These are phyloP conservation scores for Aspergillus sojae DNA, from an alignment of 2,329 filamentous ascomycete species.

Conservation along the genomic window DNA sequence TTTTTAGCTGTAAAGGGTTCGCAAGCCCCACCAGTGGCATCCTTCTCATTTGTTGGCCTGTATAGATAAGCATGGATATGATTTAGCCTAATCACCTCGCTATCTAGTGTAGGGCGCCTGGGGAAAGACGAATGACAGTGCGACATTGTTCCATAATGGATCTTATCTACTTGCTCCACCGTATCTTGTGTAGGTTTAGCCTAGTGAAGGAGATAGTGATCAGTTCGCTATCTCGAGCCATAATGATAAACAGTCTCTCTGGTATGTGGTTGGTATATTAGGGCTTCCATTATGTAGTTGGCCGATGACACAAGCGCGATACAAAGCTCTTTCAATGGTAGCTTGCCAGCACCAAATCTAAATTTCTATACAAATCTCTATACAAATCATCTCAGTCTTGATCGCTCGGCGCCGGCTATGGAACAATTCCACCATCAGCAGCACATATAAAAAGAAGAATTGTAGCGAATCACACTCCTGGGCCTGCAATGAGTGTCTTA, in stretches of 20 bases:
- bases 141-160: not conserved
- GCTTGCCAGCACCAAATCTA: no score
- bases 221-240: not conserved
- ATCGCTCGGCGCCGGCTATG: not conserved
- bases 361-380: not conserved
- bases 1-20: not conserved
- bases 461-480: not conserved
- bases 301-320: not conserved
- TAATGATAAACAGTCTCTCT: no score
- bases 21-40: not conserved
- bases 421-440: not conserved
- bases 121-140: not conserved
- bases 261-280: no score
- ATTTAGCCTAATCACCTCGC: no score
- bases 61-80: not conserved
- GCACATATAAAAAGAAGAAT: no score
- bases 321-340: not conserved
- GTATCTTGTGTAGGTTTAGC: not conserved
- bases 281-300: not conserved
- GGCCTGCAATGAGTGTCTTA: conserved; percentile 16
- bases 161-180: not conserved
- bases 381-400: no score
- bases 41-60: not conserved
- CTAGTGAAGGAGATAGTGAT: not conserved
- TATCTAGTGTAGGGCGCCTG: no score